Evolutionary conservation across 768 basidiomycete genomes (phyloP).

Genomic region (Trametes cingulata): DNA sequence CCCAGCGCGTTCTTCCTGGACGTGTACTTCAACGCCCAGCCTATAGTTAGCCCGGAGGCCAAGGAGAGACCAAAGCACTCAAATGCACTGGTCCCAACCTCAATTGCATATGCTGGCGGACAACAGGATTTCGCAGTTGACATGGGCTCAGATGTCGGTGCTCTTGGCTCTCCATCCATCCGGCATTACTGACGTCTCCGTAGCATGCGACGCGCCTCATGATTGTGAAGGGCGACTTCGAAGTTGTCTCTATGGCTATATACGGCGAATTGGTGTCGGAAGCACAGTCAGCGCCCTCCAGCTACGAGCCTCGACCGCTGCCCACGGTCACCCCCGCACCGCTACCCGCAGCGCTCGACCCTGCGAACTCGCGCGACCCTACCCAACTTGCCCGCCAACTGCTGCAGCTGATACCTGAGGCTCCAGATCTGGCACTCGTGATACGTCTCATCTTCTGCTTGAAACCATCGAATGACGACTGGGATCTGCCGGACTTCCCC

Average conservation of each 20-base stretch:
- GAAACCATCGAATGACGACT: slow-evolving; percentile 77
- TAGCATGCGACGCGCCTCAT: slow-evolving; percentile 77
- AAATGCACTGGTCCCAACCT: slow-evolving; percentile 73
- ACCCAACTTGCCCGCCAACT: slow-evolving; percentile 61
- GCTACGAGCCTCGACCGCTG: slow-evolving; percentile 46
- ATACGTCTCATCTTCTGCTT: slow-evolving; percentile 78
- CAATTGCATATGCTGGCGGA: slow-evolving; percentile 71
- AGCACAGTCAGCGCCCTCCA: slow-evolving; percentile 32
- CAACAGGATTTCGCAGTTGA: slow-evolving; percentile 65
- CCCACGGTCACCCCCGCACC: slow-evolving; percentile 37
- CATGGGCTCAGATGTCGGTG: slow-evolving; percentile 66
- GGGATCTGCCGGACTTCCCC: slow-evolving; percentile 75
- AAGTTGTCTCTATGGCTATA: slow-evolving; percentile 62
- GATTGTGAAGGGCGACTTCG: slow-evolving; percentile 78
- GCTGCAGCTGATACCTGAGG: slow-evolving; percentile 58
- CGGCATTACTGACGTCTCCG: slow-evolving; percentile 2
- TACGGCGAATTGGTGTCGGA: slow-evolving; percentile 59
- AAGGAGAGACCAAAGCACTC: slow-evolving; percentile 64
- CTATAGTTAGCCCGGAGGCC: slow-evolving; percentile 43
- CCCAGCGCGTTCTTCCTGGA: slow-evolving; percentile 75
- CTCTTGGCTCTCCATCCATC: not conserved
- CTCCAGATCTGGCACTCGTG: slow-evolving; percentile 64
- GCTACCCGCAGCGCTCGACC: slow-evolving; percentile 57
- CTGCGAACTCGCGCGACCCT: slow-evolving; percentile 60
- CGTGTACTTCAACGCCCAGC: slow-evolving; percentile 73